These are phyloP conservation scores for Corylus americana DNA, from an alignment of 306 rosid species.

Conservation along the genomic window DNA sequence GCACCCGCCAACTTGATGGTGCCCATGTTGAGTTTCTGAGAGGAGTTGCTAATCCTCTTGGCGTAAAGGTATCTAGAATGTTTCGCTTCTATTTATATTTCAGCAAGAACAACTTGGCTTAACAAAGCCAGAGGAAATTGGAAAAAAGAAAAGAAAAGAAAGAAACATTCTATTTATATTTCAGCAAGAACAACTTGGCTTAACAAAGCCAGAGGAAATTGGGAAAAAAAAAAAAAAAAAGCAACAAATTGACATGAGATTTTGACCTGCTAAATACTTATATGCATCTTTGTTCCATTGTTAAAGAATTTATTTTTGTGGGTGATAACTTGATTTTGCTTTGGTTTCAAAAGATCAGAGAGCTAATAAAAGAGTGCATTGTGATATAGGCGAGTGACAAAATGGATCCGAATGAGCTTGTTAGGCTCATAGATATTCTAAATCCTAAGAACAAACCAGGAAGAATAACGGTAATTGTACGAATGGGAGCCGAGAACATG, in stretches of 20 bases:
- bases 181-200: too few relatives aligned
- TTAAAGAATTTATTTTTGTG: neutral
- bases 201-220: too few relatives aligned
- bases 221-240: too few relatives aligned
- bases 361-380: slow-evolving; percentile 1
- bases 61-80: slow-evolving; percentile 37
- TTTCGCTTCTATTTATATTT: neutral
- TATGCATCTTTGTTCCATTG: neutral
- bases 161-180: too few relatives aligned
- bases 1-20: slow-evolving; percentile 48
- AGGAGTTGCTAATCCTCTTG: slow-evolving; percentile 49
- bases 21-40: slow-evolving; percentile 50
- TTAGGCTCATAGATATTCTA: slow-evolving; percentile 40
- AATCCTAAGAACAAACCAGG: slow-evolving; percentile 42
- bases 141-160: too few relatives aligned
- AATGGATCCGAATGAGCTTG: slow-evolving; percentile 47
- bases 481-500: slow-evolving; percentile 52
- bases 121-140: too few relatives aligned
- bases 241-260: too few relatives aligned
- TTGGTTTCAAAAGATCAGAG: neutral
- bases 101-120: neutral
- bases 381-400: slow-evolving; percentile 46
- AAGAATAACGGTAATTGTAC: slow-evolving; percentile 38
- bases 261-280: neutral
- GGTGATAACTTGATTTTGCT: neutral